phyloP scores from a whole-genome alignment of 176 grass and related monocot species.

The Aegilops sharonensis region DNA sequence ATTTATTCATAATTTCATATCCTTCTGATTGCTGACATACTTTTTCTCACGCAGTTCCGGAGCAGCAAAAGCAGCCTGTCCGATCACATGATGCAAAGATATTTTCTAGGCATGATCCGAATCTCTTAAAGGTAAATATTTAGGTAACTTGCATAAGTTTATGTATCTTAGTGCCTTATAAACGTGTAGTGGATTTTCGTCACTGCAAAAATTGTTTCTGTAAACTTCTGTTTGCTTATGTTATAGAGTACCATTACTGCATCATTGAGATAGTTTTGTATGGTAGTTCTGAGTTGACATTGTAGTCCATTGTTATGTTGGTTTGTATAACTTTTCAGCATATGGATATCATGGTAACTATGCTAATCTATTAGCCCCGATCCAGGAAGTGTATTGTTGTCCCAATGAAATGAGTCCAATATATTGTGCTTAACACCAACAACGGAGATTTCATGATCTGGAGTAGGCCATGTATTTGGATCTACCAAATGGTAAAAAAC shows the following conservation, averaged over 20 bases:
- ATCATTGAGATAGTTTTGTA: background rate
- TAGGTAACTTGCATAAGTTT: slow-evolving; percentile 30
- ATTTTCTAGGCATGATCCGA: slow-evolving; percentile 72
- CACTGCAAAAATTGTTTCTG: slow-evolving; percentile 12
- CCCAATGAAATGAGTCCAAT: slow-evolving; percentile 14
- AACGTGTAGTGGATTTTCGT: slow-evolving; percentile 14
- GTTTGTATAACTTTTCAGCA: background rate
- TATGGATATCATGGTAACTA: background rate
- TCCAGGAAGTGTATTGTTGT: background rate
- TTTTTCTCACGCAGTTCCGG: slow-evolving; percentile 41
- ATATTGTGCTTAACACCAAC: background rate
- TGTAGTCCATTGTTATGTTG: slow-evolving; percentile 20
- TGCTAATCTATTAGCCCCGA: slow-evolving; percentile 11
- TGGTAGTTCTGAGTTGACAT: slow-evolving; percentile 10
- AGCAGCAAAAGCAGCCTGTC: slow-evolving; percentile 65
- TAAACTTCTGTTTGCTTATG: slow-evolving; percentile 1
- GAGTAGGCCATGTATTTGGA: background rate
- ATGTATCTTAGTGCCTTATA: slow-evolving; percentile 15
- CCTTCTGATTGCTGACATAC: slow-evolving; percentile 25
- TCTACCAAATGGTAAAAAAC: slow-evolving; percentile 13
- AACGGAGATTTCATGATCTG: background rate
- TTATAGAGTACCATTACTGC: slow-evolving; percentile 16
- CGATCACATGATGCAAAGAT: slow-evolving; percentile 70
- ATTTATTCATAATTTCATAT: slow-evolving; percentile 22
- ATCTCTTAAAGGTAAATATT: slow-evolving; percentile 68